Evolutionary conservation across 164 flowering plant genomes (phyloP), one percentile per base, ranked within the genome.

Genomic region (Pachysandra terminalis): DNA sequence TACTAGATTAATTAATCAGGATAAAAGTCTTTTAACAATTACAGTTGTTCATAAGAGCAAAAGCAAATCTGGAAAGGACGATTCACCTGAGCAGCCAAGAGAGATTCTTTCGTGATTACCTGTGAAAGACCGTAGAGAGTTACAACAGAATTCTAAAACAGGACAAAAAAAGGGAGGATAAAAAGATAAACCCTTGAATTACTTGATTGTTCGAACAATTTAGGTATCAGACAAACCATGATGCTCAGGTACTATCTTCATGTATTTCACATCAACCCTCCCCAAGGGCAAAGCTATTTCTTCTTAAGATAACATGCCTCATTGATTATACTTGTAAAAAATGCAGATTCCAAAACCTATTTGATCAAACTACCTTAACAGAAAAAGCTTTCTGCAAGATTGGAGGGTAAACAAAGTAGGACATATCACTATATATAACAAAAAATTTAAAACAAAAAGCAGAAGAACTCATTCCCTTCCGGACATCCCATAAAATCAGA

Each of bases 41-140:
- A 65, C 2, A 19, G 14, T 8, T 57, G 3, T 0, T 5, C 9
- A 9, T 23, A 19, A 35, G 12, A 12, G 3, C 0, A 9, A 24
- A 32, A 32, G 45, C 21, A 1, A 9, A 59, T 16, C 28, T 10
- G 28, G 48, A 59, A 48, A 28, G 16, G 51, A 25, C 8, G 8
- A 32, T 62, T 72, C 35, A 91, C 96, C 97, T 89, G 97, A 13
- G 96, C 96, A 59, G 76, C 82, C 69, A 88, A 71, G 68, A 89
- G 90, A 41, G 90, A 86, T 64, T 86, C 93, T 65, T 74, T 85
- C 13, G 83, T 89, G 48, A 89, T 87, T 14, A 90, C 90, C 97
- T 91, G 86, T 71, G 79, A 72, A 75, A 55, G 13, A 23, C 26
- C 23, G 24, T 19, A 64, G 15, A 71, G 49, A 27, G 49, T 55